Conservation (phyloP, 2,329 filamentous ascomycete species). For the Verticillium albo-atrum region DNA sequence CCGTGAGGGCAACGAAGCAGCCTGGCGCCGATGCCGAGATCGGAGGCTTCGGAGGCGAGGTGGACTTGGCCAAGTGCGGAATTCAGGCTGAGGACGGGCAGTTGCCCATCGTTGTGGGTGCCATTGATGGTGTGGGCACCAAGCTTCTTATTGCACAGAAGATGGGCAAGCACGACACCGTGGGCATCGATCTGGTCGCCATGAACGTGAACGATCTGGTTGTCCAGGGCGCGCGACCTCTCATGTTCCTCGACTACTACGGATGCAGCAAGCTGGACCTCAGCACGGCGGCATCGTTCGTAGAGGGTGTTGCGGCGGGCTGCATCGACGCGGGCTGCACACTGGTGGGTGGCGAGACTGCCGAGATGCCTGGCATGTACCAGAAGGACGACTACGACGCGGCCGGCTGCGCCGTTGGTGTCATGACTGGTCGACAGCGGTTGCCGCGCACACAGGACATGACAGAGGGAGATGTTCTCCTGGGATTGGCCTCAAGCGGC, state of each 20-base stretch:
- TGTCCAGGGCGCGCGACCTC: conserved; percentile 88
- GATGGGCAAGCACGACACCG: conserved; percentile 85
- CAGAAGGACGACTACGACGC: conserved; percentile 86
- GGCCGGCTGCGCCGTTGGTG: conserved; percentile 83
- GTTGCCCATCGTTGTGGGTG: conserved; percentile 76
- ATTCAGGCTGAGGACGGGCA: conserved; percentile 39
- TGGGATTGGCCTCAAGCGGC: conserved; percentile 81
- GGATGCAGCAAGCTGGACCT: conserved; percentile 86
- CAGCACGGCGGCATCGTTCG: conserved; percentile 74
- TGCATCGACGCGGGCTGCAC: conserved; percentile 83
- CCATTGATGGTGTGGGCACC: conserved; percentile 93
- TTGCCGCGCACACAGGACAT: conserved; percentile 75
- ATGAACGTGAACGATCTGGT: conserved; percentile 99
- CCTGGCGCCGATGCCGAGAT: conserved; percentile 90
- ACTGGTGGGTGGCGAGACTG: conserved; percentile 94
- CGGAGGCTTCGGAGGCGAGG: conserved; percentile 88
- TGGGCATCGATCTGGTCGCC: conserved; percentile 93
- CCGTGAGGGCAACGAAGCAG: conserved; percentile 78
- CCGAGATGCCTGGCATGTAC: conserved; percentile 98
- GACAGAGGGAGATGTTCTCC: conserved; percentile 75
- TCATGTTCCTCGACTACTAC: conserved; percentile 98
- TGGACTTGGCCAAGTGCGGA: conserved; percentile 69
- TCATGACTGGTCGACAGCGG: conserved; percentile 64
- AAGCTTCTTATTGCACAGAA: conserved; percentile 95
- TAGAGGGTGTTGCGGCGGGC: conserved; percentile 83